Evolutionary conservation across 2,329 filamentous ascomycete genomes (phyloP).

Genomic region (Colletotrichum sp.): DNA sequence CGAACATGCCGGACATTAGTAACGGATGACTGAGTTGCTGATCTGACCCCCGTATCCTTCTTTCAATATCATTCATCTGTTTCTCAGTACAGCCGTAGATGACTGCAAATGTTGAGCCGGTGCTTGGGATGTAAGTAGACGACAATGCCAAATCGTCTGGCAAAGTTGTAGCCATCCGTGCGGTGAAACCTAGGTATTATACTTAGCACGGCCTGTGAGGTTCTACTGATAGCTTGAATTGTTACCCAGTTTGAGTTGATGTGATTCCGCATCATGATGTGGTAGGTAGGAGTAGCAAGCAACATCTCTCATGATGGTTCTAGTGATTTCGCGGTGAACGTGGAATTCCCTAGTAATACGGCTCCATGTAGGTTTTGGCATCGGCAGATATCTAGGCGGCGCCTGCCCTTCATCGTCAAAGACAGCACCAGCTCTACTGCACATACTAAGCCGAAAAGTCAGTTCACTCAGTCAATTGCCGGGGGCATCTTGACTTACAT

Average conservation of each 20-base stretch:
- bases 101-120: neutral
- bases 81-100: neutral
- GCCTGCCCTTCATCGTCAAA: neutral
- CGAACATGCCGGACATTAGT: neutral
- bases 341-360: neutral
- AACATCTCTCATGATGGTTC: neutral
- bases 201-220: no score
- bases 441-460: neutral
- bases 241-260: neutral
- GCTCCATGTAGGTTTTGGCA: neutral
- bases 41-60: neutral
- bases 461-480: no score
- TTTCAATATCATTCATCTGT: neutral
- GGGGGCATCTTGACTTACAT: neutral
- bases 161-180: neutral
- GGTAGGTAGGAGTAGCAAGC: neutral
- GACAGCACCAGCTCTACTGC: neutral
- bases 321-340: neutral
- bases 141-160: neutral
- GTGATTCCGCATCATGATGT: neutral
- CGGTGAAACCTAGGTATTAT: neutral
- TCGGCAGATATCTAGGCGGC: neutral
- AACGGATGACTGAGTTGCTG: neutral
- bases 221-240: no score
- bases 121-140: neutral